These are phyloP conservation scores for Hypoxylon fragiforme DNA, from an alignment of 495 filamentous ascomycete genomes.

Conservation along the genomic window DNA sequence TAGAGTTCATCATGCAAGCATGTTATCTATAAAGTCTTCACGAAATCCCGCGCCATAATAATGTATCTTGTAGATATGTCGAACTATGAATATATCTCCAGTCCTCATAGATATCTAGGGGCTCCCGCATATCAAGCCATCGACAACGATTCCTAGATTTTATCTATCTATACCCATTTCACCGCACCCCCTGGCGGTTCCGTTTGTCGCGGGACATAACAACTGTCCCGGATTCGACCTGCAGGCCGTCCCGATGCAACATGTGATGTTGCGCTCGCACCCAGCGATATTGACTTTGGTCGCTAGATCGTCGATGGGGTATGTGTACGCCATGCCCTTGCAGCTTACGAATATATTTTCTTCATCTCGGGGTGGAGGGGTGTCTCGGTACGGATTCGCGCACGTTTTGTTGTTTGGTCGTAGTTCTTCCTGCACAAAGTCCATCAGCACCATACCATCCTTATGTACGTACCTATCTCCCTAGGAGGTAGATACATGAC, in stretches of 20 bases:
- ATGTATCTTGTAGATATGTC: too few species aligned
- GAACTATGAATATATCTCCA: too few species aligned
- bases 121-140: too few species aligned
- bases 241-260: constrained; percentile 33
- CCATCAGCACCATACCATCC: too few species aligned
- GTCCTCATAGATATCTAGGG: too few species aligned
- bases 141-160: too few species aligned
- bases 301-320: constrained; percentile 25
- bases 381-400: constrained; percentile 26
- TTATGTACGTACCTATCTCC: neutral
- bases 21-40: too few species aligned
- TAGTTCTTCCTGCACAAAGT: constrained; percentile 16
- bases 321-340: constrained; percentile 28
- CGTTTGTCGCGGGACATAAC: constrained; percentile 21
- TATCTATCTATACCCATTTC: neutral
- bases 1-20: too few species aligned
- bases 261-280: constrained; percentile 16
- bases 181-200: neutral
- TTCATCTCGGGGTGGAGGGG: neutral
- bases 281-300: constrained; percentile 25
- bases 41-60: too few species aligned
- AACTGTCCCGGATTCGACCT: constrained; percentile 23
- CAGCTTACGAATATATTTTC: constrained; percentile 27
- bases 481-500: too few species aligned
- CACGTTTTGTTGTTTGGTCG: constrained; percentile 25